These are phyloP conservation scores for Acarospora socialis DNA, from an alignment of 2,329 filamentous ascomycete genomes.

Conservation along the genomic window DNA sequence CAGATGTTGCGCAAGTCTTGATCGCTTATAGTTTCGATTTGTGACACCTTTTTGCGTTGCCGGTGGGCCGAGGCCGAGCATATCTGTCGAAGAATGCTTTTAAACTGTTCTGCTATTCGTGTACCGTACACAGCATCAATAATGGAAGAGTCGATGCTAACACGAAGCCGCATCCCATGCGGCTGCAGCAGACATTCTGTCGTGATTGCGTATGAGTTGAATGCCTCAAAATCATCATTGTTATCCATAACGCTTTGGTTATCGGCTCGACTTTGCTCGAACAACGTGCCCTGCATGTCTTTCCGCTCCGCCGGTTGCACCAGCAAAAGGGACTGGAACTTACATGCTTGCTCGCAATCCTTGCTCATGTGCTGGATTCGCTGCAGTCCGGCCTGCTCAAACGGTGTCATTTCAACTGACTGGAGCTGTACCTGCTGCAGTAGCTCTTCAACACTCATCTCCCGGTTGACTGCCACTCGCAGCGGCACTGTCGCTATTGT, in stretches of 20 bases:
- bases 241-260: too few species aligned
- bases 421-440: conserved; percentile 7
- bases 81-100: too few species aligned
- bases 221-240: too few species aligned
- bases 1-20: conserved; percentile 8
- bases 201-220: conserved; percentile 3
- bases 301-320: too few species aligned
- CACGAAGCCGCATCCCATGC: not conserved
- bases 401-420: conserved; percentile 3
- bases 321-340: conserved; percentile 5
- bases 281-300: too few species aligned
- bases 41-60: too few species aligned
- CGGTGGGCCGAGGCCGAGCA: too few species aligned
- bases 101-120: too few species aligned
- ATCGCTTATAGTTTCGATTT: conserved; percentile 6
- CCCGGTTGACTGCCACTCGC: conserved; percentile 24
- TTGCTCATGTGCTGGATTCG: conserved; percentile 4
- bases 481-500: conserved; percentile 29
- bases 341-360: not conserved
- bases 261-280: too few species aligned
- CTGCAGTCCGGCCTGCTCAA: conserved; percentile 8
- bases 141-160: conserved; percentile 1
- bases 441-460: conserved; percentile 10
- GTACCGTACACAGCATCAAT: too few species aligned
- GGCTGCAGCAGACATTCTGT: not conserved